Base-by-base conservation (phyloP, 2,329 filamentous ascomycete species). In the Aspergillus ustus region DNA sequence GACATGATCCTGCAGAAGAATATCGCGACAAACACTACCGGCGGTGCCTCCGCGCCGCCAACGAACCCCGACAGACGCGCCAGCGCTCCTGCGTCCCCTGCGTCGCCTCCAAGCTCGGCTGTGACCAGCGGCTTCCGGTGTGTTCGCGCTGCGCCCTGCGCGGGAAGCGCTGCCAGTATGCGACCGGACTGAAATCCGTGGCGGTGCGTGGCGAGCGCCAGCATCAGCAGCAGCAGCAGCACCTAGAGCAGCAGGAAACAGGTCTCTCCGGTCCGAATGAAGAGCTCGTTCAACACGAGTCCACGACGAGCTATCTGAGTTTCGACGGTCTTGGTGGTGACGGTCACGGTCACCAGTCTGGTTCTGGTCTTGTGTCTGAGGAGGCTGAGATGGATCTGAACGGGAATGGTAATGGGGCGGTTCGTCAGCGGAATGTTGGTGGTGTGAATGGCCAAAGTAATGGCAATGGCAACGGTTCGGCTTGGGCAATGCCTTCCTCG, bases 11-110 rank as follows among this genome's bases (percentile, higher is more conserved):
- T 48, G 52, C 43, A 55, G 52, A 55, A 25, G 52, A 55, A 43
- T 55, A 55, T 22, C 40, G 52, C n/a, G 52, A 55, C 45, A 55
- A 55, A 31, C 52, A 55, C 46, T 40, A 48, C 43, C 52, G 52
- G 52, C 40, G 52, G 43, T 55, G 52, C 25, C 13, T 55, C 22
- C 45, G 43, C 15, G 52, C 52, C 8, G 52, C 52, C 40, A 46
- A 40, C 4, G 52, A 34, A 43, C 52, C 52, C 40, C 22, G 52
- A 20, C 52, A 55, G 52, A 55, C 52, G 13, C 40, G 52, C 3
- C 52, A 55, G 17, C 40, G 52, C n/a, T 55, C 52, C 22, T 55
- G 52, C 25, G 40, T 55, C 17, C 9, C 52, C 11, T 55, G 52
- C 29, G 52, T 55, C 2, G 52, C 52, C 22, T 46, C 40, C 40